These are phyloP conservation scores for Cladosporium sp. DNA, from an alignment of 2,329 filamentous ascomycete species.

Conservation along the genomic window DNA sequence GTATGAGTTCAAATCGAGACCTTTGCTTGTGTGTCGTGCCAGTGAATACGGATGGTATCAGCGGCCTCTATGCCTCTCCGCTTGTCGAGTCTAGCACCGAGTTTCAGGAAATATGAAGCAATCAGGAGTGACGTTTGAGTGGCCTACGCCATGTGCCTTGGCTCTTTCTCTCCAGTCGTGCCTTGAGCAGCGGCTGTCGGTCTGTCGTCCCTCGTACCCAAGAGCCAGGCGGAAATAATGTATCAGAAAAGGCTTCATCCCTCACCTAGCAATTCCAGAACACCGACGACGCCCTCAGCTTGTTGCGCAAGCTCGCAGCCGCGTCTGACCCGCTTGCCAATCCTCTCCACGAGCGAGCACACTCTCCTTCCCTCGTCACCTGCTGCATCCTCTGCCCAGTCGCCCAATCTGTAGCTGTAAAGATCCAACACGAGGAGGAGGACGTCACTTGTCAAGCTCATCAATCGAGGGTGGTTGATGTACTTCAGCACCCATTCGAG, in stretches of 20 bases:
- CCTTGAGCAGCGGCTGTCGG: too few relatives aligned
- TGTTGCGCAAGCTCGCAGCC: conserved; percentile 81
- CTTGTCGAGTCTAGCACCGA: too few relatives aligned
- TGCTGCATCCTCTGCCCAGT: conserved; percentile 28
- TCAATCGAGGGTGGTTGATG: conserved; percentile 76
- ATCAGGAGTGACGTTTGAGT: too few relatives aligned
- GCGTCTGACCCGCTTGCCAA: conserved; percentile 64
- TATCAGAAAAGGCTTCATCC: conserved; percentile 27
- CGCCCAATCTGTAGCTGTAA: conserved; percentile 72
- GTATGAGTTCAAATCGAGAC: too few relatives aligned
- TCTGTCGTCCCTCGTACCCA: too few relatives aligned
- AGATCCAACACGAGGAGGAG: conserved; percentile 78
- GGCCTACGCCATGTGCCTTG: too few relatives aligned
- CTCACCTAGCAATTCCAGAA: conserved; percentile 74
- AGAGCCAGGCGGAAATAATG: too few relatives aligned
- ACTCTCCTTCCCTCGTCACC: conserved; percentile 46
- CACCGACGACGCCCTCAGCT: conserved; percentile 76
- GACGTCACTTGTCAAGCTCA: conserved; percentile 76
- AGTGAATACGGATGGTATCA: too few relatives aligned
- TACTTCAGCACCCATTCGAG: conserved; percentile 77
- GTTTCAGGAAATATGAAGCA: too few relatives aligned
- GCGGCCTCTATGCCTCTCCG: too few relatives aligned
- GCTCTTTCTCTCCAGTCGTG: too few relatives aligned
- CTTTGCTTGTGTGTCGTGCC: too few relatives aligned
- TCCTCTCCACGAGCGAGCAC: conserved; percentile 63